These are phyloP conservation scores for Fusarium equiseti DNA, from an alignment of 2,329 filamentous ascomycete genomes.

Conservation along the genomic window DNA sequence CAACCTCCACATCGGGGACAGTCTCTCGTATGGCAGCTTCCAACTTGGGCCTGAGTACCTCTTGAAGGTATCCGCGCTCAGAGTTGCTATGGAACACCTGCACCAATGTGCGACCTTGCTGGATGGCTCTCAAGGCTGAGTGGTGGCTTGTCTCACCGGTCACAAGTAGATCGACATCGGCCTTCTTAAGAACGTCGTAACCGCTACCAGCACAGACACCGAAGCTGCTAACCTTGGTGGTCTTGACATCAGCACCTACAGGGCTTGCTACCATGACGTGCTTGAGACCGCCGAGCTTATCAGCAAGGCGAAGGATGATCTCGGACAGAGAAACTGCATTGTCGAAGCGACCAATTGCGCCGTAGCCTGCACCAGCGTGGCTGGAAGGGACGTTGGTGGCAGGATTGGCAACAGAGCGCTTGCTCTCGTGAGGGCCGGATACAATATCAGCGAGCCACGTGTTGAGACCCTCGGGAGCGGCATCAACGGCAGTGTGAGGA, in stretches of 20 bases:
- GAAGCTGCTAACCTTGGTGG: slow-evolving; percentile 71
- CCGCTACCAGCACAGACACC: slow-evolving; percentile 94
- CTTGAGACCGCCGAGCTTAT: slow-evolving; percentile 73
- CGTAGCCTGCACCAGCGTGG: slow-evolving; percentile 65
- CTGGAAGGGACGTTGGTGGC: slow-evolving; percentile 57
- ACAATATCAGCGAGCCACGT: slow-evolving; percentile 95
- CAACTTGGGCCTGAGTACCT: slow-evolving; percentile 76
- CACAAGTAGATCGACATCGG: slow-evolving; percentile 83
- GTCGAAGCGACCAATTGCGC: slow-evolving; percentile 60
- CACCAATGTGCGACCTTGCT: slow-evolving; percentile 84
- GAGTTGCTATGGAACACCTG: slow-evolving; percentile 94
- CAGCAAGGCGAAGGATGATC: slow-evolving; percentile 68
- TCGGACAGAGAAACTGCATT: slow-evolving; percentile 55
- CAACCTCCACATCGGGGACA: slow-evolving; percentile 67
- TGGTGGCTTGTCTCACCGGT: slow-evolving; percentile 96
- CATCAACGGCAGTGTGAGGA: slow-evolving; percentile 95
- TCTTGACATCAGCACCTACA: slow-evolving; percentile 59
- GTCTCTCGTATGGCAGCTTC: slow-evolving; percentile 67
- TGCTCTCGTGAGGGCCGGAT: slow-evolving; percentile 62
- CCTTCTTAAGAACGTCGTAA: slow-evolving; percentile 76
- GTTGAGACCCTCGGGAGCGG: slow-evolving; percentile 84
- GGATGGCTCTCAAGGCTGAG: slow-evolving; percentile 86
- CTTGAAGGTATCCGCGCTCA: slow-evolving; percentile 83
- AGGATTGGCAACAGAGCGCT: slow-evolving; percentile 60
- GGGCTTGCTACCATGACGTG: slow-evolving; percentile 64